Conservation (phyloP, 495 filamentous ascomycete genomes). For the Parathielavia appendiculata region DNA sequence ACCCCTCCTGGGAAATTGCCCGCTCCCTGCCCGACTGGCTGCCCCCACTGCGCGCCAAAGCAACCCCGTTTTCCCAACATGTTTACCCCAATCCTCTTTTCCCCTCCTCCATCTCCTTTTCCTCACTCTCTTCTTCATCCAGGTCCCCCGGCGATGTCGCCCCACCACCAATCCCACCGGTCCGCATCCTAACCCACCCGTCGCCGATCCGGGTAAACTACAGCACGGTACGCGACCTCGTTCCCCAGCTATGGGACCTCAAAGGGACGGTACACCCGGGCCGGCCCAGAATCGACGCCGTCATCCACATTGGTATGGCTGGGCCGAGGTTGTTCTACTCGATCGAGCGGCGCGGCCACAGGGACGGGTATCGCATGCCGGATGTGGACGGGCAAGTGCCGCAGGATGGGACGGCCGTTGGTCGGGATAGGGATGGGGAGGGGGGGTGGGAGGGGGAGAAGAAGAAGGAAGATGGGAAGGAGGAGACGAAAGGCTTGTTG, state of each 20-base stretch:
- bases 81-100: too few species aligned
- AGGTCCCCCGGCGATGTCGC: slow-evolving; percentile 12
- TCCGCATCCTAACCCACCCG: slow-evolving; percentile 62
- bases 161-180: slow-evolving; percentile 37
- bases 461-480: slow-evolving; percentile 4
- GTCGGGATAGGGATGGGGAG: slow-evolving; percentile 40
- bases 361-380: slow-evolving; percentile 65
- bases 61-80: slow-evolving; percentile 20
- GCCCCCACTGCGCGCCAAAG: slow-evolving; percentile 40
- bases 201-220: slow-evolving; percentile 67
- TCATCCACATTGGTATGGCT: slow-evolving; percentile 79
- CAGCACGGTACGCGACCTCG: slow-evolving; percentile 51
- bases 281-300: slow-evolving; percentile 51
- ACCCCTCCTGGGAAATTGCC: slow-evolving; percentile 69
- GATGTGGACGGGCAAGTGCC: slow-evolving; percentile 62
- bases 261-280: slow-evolving; percentile 1
- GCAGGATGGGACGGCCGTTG: slow-evolving; percentile 42
- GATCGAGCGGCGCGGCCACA: slow-evolving; percentile 64
- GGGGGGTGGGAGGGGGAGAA: slow-evolving; percentile 33
- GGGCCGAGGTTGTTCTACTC: slow-evolving; percentile 62
- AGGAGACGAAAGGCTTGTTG: slow-evolving; percentile 22
- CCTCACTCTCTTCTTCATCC: slow-evolving; percentile 10
- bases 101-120: too few species aligned
- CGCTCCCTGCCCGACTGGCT: slow-evolving; percentile 47
- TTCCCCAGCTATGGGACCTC: slow-evolving; percentile 56